Evolutionary conservation across 1,284 basidiomycete species (phyloP), one percentile per base, ranked within the genome.

Genomic region (Sporisorium sorghi): DNA sequence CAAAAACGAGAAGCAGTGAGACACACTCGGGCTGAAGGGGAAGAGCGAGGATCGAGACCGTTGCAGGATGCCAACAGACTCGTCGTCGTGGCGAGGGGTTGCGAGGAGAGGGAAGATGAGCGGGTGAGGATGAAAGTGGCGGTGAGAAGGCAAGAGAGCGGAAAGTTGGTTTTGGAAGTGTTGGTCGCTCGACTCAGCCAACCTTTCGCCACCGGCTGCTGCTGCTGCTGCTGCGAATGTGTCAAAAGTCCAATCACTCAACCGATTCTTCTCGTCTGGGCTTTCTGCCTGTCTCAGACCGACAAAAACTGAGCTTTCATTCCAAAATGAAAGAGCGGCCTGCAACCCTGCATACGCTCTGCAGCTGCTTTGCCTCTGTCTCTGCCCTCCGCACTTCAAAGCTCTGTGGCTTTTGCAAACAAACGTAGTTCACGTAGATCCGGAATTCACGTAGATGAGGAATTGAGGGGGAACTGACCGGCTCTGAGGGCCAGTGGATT

Each of bases 301-400:
- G 10, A 47, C 6, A 54, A 54, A 54, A 54, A 43, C 26, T 52
- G 37, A 52, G 50, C 50, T 33, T 33, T 33, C 3, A 3, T 9
- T 14, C 12, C 8, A 30, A 30, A 30, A 30, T 12, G 11, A 33
- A 14, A 33, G 32, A 8, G 32, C 47, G 28, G n/a, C n/a, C 51
- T 67, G 64, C 64, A 67, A 14, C 57, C 64, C 64, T 67, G 58
- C 58, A 67, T 67, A 24, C 42, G 47, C n/a, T 32, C 39, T 55
- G 57, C 63, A 66, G 63, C 28, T 44, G 7, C 15, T 51, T 1
- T 7, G 35, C 26, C 50, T 55, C 37, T 48, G 43, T 47, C 26
- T 37, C 17, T 32, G n/a, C 21, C 35, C 11, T 28, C 32, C 30
- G n/a, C 46, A 23, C 17, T 28, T 19, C n/a, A 47, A 17, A n/a